These are phyloP conservation scores for Penicillium sp. DNA, from an alignment of 2,329 filamentous ascomycete genomes.

Conservation along the genomic window DNA sequence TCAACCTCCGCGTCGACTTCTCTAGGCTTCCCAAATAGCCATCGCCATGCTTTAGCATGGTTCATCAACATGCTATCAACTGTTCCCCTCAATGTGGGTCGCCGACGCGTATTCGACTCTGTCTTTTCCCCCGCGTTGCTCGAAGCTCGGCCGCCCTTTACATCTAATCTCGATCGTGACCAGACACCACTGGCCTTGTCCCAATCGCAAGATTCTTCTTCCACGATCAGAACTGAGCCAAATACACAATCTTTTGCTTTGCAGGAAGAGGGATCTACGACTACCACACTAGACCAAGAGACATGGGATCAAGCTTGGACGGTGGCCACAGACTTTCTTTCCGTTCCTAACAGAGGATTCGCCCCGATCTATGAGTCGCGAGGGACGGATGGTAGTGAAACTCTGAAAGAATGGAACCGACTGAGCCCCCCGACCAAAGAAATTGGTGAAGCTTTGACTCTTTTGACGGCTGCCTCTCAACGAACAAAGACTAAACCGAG, in stretches of 20 bases:
- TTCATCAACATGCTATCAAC: slow-evolving; percentile 24
- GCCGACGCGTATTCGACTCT: slow-evolving; percentile 41
- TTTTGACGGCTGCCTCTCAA: slow-evolving; percentile 21
- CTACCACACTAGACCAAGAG: slow-evolving; percentile 26
- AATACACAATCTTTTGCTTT: slow-evolving; percentile 8
- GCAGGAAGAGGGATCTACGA: slow-evolving; percentile 8
- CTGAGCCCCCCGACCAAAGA: slow-evolving; percentile 26
- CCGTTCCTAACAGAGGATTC: slow-evolving; percentile 35
- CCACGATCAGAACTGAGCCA: slow-evolving; percentile 14
- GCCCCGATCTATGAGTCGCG: slow-evolving; percentile 22
- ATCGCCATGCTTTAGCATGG: slow-evolving; percentile 14
- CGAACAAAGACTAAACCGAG: neutral
- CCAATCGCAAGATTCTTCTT: slow-evolving; percentile 13
- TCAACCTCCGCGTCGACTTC: neutral
- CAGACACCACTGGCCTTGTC: slow-evolving; percentile 14
- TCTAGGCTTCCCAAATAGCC: neutral
- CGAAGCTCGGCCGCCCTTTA: slow-evolving; percentile 29
- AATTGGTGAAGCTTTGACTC: slow-evolving; percentile 30
- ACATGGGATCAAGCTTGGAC: slow-evolving; percentile 40
- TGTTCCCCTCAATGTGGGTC: slow-evolving; percentile 23
- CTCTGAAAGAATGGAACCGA: slow-evolving; percentile 30
- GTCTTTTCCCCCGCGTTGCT: slow-evolving; percentile 40
- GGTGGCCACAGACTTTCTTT: slow-evolving; percentile 37
- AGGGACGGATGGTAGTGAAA: slow-evolving; percentile 24
- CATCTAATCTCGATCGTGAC: slow-evolving; percentile 19